Base-by-base conservation (phyloP, 805 yeast genomes). In the Schizosaccharomyces osmophilus region DNA sequence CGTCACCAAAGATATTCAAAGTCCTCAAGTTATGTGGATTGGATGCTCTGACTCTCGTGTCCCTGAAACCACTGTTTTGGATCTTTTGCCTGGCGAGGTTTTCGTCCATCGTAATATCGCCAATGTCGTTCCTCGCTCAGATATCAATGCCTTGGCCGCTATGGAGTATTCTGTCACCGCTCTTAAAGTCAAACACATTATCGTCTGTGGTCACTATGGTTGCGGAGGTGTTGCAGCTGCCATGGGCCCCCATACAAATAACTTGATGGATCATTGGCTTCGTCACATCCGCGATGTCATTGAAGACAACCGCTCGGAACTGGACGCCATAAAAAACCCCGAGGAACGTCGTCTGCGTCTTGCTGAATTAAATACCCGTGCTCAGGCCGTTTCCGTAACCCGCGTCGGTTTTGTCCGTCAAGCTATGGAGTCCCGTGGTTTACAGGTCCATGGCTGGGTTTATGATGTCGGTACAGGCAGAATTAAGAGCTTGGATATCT, bases 11-110 rank as follows among this genome's bases (percentile, higher is more conserved):
- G 75, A 79, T 67, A 96, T 96, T 61, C 97, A 88, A 72, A 70
- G 80, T n/a, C 97, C 97, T 22, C 93, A 87, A 72, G 87, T 95
- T 3, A 73, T 90, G 59, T 88, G 95, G 89, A 84, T 89, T 63
- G 95, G 96, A 3, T 89, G 97, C 70, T 83, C 94, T 2, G 97
- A 89, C 70, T 86, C 95, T 2, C 81, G 97, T 67, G 84, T 86
- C 62, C 85, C 88, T 65, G 97, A 89, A 69, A 76, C 78, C 55
- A 81, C 87, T 62, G 43, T 59, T 13, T 76, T 87, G 31, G 82
- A 78, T 60, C 81, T 87, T n/a, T 74, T 81, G 29, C 96, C 96
- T 0, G 97, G 97, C 61, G 96, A 89, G 70, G 79, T 87, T 5
- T 89, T 89, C 73, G 84, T 88, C 3, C 85, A 85, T 69, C 80